Evolutionary conservation across 805 yeast species (phyloP).

Genomic region (Candida yuanshanica): DNA sequence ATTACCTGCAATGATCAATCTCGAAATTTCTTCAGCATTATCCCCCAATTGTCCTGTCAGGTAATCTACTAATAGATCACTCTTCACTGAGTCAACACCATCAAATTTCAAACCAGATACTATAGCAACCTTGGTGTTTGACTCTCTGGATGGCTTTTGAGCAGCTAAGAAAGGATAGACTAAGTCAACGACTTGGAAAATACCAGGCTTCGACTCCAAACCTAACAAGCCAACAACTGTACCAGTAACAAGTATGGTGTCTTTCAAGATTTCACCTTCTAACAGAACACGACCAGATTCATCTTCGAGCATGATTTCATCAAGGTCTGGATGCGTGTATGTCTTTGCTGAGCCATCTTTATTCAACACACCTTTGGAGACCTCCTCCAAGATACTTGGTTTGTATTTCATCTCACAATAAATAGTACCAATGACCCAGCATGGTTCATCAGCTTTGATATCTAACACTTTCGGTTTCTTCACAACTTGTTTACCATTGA

Average conservation of each 20-base stretch:
- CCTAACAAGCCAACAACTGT: conserved; percentile 84
- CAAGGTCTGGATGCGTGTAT: conserved; percentile 51
- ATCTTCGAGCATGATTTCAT: conserved; percentile 76
- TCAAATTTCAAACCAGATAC: conserved; percentile 70
- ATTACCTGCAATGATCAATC: conserved; percentile 70
- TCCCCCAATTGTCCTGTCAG: conserved; percentile 63
- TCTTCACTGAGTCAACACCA: conserved; percentile 37
- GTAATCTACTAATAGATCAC: conserved; percentile 62
- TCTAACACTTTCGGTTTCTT: conserved; percentile 53
- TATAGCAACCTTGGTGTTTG: conserved; percentile 49
- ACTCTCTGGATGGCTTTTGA: conserved; percentile 32
- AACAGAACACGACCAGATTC: conserved; percentile 83
- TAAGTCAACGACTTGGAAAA: conserved; percentile 78
- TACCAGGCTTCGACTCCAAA: conserved; percentile 76
- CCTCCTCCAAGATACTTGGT: conserved; percentile 80
- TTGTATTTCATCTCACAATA: conserved; percentile 80
- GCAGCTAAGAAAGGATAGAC: conserved; percentile 62
- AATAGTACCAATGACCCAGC: conserved; percentile 86
- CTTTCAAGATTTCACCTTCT: conserved; percentile 52
- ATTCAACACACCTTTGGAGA: conserved; percentile 46
- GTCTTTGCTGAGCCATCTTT: conserved; percentile 35
- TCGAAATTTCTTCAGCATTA: conserved; percentile 32
- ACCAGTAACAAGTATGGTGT: conserved; percentile 75
- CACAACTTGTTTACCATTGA: conserved; percentile 31
- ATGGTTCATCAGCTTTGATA: conserved; percentile 50